These are phyloP conservation scores for Phaeotremella skinneri DNA, from an alignment of 768 basidiomycete species.

Conservation along the genomic window DNA sequence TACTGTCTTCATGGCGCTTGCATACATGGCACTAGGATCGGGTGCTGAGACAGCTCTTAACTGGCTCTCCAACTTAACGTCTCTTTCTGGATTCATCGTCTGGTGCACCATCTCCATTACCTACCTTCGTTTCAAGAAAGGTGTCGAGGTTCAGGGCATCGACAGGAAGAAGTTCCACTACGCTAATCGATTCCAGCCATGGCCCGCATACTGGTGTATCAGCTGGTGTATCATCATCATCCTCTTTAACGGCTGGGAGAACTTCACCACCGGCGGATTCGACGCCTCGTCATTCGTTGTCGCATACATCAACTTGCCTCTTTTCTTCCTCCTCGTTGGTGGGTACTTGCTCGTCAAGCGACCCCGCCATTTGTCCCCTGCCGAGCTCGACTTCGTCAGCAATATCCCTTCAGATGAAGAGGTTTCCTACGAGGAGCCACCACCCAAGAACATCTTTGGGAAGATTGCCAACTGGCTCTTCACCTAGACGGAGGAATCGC, in stretches of 20 bases:
- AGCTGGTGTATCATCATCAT: conserved; percentile 31
- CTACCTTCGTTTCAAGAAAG: conserved; percentile 79
- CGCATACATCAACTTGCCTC: conserved; percentile 31
- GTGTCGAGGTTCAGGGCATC: conserved; percentile 74
- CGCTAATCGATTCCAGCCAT: conserved; percentile 25
- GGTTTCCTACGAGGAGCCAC: conserved; percentile 27
- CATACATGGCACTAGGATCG: conserved; percentile 71
- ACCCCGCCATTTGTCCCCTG: conserved; percentile 7
- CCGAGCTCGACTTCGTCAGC: conserved; percentile 30
- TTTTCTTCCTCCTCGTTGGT: conserved; percentile 17
- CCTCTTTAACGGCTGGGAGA: conserved; percentile 41
- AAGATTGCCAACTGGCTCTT: conserved; percentile 27
- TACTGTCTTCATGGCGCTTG: conserved; percentile 59
- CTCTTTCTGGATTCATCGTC: conserved; percentile 60
- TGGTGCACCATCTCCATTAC: conserved; percentile 77
- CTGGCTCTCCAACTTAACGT: conserved; percentile 71
- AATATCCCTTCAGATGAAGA: conserved; percentile 32
- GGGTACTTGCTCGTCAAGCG: conserved; percentile 22
- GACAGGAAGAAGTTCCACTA: conserved; percentile 66
- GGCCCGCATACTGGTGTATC: conserved; percentile 32
- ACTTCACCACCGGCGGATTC: conserved; percentile 39
- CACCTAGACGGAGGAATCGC: conserved; percentile 10
- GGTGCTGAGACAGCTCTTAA: conserved; percentile 71
- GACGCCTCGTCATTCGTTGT: conserved; percentile 28
- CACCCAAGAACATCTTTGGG: conserved; percentile 22